Evolutionary conservation across 1,284 basidiomycete species (phyloP).

Genomic region (Moesziomyces parantarcticus): DNA sequence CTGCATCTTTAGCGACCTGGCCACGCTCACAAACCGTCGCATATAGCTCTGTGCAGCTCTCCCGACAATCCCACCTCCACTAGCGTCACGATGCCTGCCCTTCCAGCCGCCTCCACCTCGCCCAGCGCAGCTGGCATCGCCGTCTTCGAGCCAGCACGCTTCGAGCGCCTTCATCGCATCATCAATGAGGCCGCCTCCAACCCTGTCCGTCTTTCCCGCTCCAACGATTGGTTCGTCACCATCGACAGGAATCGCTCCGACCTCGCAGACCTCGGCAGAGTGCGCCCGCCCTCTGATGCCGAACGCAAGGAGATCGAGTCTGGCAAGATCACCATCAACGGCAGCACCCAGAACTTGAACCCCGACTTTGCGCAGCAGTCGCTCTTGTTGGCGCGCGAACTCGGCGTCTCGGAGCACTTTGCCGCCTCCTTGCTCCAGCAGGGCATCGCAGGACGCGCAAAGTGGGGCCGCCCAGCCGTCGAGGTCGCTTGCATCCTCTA

Average conservation of each 20-base stretch:
- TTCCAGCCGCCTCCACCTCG: conserved; percentile 28
- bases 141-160: conserved; percentile 60
- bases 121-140: conserved; percentile 24
- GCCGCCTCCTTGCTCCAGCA: conserved; percentile 66
- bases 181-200: conserved; percentile 51
- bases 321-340: conserved; percentile 61
- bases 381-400: conserved; percentile 56
- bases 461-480: conserved; percentile 58
- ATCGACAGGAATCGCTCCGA: conserved; percentile 58
- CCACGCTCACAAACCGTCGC: neutral
- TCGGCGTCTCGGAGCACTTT: conserved; percentile 62
- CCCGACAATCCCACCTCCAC: neutral
- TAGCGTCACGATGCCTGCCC: conserved; percentile 16
- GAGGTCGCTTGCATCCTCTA: conserved; percentile 64
- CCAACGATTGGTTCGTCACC: conserved; percentile 63
- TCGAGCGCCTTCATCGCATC: conserved; percentile 58
- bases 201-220: conserved; percentile 45
- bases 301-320: conserved; percentile 64
- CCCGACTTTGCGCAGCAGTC: conserved; percentile 64
- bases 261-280: conserved; percentile 57
- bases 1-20: neutral
- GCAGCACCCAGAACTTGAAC: conserved; percentile 55
- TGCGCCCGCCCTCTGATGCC: conserved; percentile 50
- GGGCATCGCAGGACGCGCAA: conserved; percentile 54
- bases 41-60: neutral